Evolutionary conservation across 768 basidiomycete species (phyloP), one percentile per base, ranked within the genome.

Genomic region (Tylopilus intermedius): DNA sequence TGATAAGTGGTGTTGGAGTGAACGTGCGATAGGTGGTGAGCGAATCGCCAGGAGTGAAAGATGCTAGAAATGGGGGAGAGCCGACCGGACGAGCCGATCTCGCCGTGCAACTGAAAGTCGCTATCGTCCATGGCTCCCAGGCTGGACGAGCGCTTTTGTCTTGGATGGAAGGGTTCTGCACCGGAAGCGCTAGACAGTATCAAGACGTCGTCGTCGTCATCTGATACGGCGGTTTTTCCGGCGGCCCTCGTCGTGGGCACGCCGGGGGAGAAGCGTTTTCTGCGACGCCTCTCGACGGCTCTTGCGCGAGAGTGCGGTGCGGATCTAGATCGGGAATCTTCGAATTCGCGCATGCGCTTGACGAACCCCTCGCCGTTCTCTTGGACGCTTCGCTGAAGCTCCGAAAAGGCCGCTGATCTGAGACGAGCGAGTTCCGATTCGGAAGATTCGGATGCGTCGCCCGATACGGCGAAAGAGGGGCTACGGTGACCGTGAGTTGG

Each of bases 341-440:
- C 86, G 62, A 82, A 84, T 57, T 86, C 81, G 50, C 83, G 83
- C 86, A 89, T 88, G 47, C 83, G 81, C 51, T 74, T 78, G 11
- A 89, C 76, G 45, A 88, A 75, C 7, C 82, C 80, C 58, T 88
- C 85, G 18, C 83, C 84, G 56, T 73, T 81, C 58, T 86, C 79
- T 27, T 74, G 74, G 21, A 88, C 74, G 56, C 79, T 85, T 60
- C 76, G 74, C 41, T 75, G 80, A 37, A 89, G 76, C 57, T 86
- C 83, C 67, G 76, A 75, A 54, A 86, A 86, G 5, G 87, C 86
- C 51, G 73, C 74, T 0, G 84, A 80, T 51, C 81, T 79, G 45
- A 86, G 70, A 39, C 72, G 75, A 32, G 65, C 66, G 5, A 81
- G 67, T 45, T 74, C 72, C 5, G 54, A 63, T 14, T 64, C 45